These are phyloP conservation scores for Gaertneriomyces sp. DNA, from an alignment of 192 early-diverging fungal species.

Conservation along the genomic window DNA sequence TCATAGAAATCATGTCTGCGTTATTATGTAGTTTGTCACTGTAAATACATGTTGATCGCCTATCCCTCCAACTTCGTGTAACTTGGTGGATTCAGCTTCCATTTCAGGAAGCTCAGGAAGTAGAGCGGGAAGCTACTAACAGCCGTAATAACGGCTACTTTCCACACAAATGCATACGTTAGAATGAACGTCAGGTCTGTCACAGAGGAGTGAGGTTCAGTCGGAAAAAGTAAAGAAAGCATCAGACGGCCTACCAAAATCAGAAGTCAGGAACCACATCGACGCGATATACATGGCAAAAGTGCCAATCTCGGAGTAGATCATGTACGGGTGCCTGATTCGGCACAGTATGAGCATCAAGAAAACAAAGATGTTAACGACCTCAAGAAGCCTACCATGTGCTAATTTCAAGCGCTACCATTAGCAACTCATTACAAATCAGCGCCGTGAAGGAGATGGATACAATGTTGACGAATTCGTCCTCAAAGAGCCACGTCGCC, in stretches of 20 bases:
- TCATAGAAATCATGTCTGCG: neutral
- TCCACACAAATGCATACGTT: constrained; percentile 82
- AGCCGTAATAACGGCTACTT: constrained; percentile 81
- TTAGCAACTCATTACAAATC: constrained; percentile 91
- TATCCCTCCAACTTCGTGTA: constrained; percentile 67
- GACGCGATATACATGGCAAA: constrained; percentile 80
- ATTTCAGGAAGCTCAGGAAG: constrained; percentile 74
- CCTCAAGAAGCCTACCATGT: constrained; percentile 64
- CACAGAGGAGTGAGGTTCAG: constrained; percentile 1
- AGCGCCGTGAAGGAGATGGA: constrained; percentile 93
- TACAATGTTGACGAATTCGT: constrained; percentile 91
- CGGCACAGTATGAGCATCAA: neutral
- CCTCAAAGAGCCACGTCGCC: constrained; percentile 90
- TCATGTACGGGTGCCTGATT: constrained; percentile 76
- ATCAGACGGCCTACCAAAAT: constrained; percentile 72
- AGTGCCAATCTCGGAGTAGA: constrained; percentile 77
- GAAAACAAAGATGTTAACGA: no score
- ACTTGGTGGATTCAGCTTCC: constrained; percentile 79
- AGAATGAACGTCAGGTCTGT: constrained; percentile 81
- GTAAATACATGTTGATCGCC: neutral
- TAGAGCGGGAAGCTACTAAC: constrained; percentile 84
- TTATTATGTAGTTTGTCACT: neutral
- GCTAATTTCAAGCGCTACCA: constrained; percentile 91
- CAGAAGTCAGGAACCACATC: constrained; percentile 82
- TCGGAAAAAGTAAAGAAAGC: neutral